These are phyloP conservation scores for Paracamarosporium sp. DNA, from an alignment of 2,329 filamentous ascomycete genomes.

Conservation along the genomic window DNA sequence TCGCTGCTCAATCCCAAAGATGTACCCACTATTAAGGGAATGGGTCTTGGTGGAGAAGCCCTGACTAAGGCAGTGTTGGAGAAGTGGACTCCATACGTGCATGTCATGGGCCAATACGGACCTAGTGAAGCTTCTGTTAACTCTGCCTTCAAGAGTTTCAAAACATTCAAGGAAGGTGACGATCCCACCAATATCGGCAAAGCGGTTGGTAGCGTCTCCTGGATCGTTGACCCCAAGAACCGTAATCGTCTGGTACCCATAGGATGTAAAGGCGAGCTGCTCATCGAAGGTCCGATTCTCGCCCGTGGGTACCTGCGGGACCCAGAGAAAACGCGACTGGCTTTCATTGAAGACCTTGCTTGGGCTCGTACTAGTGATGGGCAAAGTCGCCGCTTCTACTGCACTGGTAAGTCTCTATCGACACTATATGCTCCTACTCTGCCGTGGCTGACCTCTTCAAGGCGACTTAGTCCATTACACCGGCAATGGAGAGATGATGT, in stretches of 20 bases:
- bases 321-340: constrained; percentile 34
- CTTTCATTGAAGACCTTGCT: constrained; percentile 36
- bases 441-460: not conserved
- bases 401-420: constrained; percentile 18
- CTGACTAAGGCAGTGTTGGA: constrained; percentile 40
- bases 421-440: not conserved
- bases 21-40: constrained; percentile 52
- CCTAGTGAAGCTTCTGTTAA: constrained; percentile 44
- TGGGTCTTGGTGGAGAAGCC: constrained; percentile 56
- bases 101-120: constrained; percentile 40
- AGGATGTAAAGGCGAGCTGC: constrained; percentile 41
- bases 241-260: constrained; percentile 40
- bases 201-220: constrained; percentile 37
- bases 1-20: constrained; percentile 52
- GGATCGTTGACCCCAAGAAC: constrained; percentile 43
- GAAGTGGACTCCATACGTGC: constrained; percentile 28
- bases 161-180: constrained; percentile 35
- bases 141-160: constrained; percentile 37
- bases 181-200: constrained; percentile 43
- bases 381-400: constrained; percentile 35
- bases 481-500: constrained; percentile 42
- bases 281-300: constrained; percentile 44
- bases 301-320: constrained; percentile 44
- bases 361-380: constrained; percentile 31
- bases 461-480: constrained; percentile 43